A percentile compares a stretch with the other conserved stretches of the same genome.
Conservation (phyloP, 495 filamentous ascomycete species). For the Talaromyces nanjingensis region DNA sequence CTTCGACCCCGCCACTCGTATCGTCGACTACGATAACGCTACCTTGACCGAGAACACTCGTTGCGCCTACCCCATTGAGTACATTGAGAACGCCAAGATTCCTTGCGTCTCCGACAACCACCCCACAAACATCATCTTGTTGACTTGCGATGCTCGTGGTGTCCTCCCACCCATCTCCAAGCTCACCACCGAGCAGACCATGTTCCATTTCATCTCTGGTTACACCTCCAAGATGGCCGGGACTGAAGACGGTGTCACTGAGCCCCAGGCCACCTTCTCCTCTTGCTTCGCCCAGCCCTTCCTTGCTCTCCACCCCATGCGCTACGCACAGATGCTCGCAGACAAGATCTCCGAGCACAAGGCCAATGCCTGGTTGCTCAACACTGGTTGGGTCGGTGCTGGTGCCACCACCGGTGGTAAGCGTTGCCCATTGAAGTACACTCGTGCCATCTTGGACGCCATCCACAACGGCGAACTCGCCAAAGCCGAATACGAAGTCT, state of each 20-base stretch:
- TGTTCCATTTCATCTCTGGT: conserved; percentile 99
- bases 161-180: conserved; percentile 98
- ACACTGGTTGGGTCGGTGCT: conserved; percentile 98
- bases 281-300: conserved; percentile 99
- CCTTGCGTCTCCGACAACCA: conserved; percentile 82
- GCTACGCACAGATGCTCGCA: conserved; percentile 95
- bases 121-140: conserved; percentile 94
- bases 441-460: conserved; percentile 93
- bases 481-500: conserved; percentile 85
- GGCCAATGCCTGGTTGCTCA: conserved; percentile 96
- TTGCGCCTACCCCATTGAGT: conserved; percentile 98
- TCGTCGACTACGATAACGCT: conserved; percentile 89
- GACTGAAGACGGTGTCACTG: conserved; percentile 91
- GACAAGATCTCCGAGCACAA: conserved; percentile 95
- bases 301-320: conserved; percentile 97
- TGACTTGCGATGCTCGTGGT: conserved; percentile 96
- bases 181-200: conserved; percentile 89
- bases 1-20: conserved; percentile 82
- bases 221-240: conserved; percentile 99
- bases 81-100: conserved; percentile 97
- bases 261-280: conserved; percentile 97
- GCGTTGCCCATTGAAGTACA: conserved; percentile 98
- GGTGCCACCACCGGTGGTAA: conserved; percentile 91
- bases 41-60: conserved; percentile 98
- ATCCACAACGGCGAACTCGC: conserved; percentile 96